A percentile compares a stretch with the other conserved stretches of the same genome.
These are phyloP conservation scores for Sporopachydermia cereana DNA, from an alignment of 1,139 yeast genomes.

Conservation along the genomic window DNA sequence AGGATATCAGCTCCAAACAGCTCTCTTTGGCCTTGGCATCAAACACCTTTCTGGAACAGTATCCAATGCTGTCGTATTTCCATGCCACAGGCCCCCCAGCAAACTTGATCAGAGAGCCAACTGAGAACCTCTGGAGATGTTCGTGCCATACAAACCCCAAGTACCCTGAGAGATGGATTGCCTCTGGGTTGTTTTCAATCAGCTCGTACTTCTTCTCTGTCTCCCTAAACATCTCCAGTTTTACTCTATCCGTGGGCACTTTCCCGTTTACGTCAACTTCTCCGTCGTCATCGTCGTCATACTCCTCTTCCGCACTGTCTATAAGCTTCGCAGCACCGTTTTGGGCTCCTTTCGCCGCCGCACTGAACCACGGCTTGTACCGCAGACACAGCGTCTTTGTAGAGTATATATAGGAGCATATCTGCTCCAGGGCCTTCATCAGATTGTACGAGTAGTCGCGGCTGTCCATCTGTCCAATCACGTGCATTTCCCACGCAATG, in stretches of 20 bases:
- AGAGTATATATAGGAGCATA: background rate
- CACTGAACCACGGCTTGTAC: background rate
- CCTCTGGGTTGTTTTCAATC: background rate
- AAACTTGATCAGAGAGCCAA: background rate
- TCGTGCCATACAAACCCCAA: conserved; percentile 2
- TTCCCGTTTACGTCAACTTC: background rate
- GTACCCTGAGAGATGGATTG: background rate
- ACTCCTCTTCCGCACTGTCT: background rate
- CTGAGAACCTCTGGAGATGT: conserved; percentile 3
- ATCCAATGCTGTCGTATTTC: background rate
- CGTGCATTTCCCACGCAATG: background rate
- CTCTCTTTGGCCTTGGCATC: background rate
- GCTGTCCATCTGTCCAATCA: background rate
- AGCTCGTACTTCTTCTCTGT: background rate
- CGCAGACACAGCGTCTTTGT: conserved; percentile 1
- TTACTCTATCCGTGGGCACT: background rate
- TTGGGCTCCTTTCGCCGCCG: no score
- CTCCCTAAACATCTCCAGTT: background rate
- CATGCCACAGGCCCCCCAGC: conserved; percentile 1
- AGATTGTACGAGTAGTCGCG: background rate
- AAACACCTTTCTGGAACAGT: conserved; percentile 3
- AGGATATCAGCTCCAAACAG: background rate
- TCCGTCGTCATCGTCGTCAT: background rate
- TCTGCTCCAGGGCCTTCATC: conserved; percentile 1
- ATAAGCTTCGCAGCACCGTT: no score